Percentiles rank a stretch among this genome's conserved stretches.
These are phyloP conservation scores for Wickerhamomyces sp. DNA, from an alignment of 1,139 yeast genomes.

Conservation along the genomic window DNA sequence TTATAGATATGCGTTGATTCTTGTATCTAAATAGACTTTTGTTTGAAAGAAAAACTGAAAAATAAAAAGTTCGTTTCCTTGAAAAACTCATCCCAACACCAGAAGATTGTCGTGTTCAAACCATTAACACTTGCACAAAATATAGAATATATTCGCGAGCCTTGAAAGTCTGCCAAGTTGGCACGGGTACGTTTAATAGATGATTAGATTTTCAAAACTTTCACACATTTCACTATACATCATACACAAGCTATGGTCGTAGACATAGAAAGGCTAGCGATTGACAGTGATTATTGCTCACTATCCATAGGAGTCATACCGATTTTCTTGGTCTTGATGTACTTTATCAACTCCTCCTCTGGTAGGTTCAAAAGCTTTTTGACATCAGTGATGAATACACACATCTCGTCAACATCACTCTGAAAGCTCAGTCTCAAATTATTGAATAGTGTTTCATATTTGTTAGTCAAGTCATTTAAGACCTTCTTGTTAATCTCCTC, in stretches of 20 bases:
- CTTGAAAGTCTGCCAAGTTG: not conserved
- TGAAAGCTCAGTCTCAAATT: constrained; percentile 29
- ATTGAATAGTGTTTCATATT: constrained; percentile 28
- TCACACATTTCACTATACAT: not conserved
- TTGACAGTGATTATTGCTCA: no score
- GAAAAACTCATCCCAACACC: constrained; percentile 3
- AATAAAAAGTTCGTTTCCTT: constrained; percentile 1
- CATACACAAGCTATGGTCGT: not conserved
- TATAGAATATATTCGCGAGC: not conserved
- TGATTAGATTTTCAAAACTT: not conserved
- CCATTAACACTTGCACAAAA: not conserved
- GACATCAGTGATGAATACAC: constrained; percentile 28
- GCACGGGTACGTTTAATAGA: not conserved
- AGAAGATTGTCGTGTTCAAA: constrained; percentile 1
- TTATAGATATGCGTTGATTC: not conserved
- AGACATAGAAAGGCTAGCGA: no score
- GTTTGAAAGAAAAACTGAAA: constrained; percentile 3
- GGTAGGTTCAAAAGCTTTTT: constrained; percentile 29
- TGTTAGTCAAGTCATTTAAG: constrained; percentile 27
- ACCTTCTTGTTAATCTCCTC: constrained; percentile 30
- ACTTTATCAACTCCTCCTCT: constrained; percentile 27
- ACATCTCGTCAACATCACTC: constrained; percentile 31
- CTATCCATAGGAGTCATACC: constrained; percentile 2
- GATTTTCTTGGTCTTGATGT: constrained; percentile 25
- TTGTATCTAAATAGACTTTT: not conserved